A percentile compares a stretch with the other conserved stretches of the same genome.
phyloP scores from a whole-genome alignment of 495 filamentous ascomycete genomes.

The Penicillium turbatum region DNA sequence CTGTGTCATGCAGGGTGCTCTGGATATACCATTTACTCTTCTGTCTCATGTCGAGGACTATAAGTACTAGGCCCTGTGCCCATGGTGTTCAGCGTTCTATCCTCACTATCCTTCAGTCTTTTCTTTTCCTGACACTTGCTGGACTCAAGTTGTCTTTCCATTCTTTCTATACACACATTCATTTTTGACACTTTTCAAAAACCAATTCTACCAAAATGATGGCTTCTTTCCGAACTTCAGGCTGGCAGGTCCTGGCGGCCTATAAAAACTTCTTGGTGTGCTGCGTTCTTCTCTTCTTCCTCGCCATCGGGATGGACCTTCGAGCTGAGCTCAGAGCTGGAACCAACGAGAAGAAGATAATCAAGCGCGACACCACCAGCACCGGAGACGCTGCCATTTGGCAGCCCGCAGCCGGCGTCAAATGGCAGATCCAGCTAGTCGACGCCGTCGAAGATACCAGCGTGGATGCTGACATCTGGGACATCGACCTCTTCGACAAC shows the following conservation, averaged over 20 bases:
- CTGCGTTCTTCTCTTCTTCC: slow-evolving; percentile 4
- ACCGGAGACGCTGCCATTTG: not conserved
- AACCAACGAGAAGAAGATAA: not conserved
- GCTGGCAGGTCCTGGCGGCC: slow-evolving; percentile 4
- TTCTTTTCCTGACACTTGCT: slow-evolving; percentile 9
- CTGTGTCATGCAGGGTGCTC: not conserved
- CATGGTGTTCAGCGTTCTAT: not conserved
- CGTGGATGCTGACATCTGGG: slow-evolving; percentile 8
- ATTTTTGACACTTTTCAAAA: not conserved
- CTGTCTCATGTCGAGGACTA: not conserved
- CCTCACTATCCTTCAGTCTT: slow-evolving; percentile 1
- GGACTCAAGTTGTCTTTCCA: slow-evolving; percentile 10
- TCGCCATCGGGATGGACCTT: slow-evolving; percentile 3
- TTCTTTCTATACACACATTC: slow-evolving; percentile 1
- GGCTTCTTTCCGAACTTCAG: not conserved
- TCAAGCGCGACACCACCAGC: slow-evolving; percentile 1
- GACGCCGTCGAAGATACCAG: slow-evolving; percentile 8
- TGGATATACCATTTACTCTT: not conserved
- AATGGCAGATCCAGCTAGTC: slow-evolving; percentile 14
- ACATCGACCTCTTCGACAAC: slow-evolving; percentile 15
- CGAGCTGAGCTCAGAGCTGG: slow-evolving; percentile 1
- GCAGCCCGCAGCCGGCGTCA: slow-evolving; percentile 11
- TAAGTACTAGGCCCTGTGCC: not conserved
- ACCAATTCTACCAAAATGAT: slow-evolving; percentile 5
- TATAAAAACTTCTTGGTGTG: not conserved